Evolutionary conservation across 441 rosid species (phyloP).

Genomic region (Brassica hybrid): DNA sequence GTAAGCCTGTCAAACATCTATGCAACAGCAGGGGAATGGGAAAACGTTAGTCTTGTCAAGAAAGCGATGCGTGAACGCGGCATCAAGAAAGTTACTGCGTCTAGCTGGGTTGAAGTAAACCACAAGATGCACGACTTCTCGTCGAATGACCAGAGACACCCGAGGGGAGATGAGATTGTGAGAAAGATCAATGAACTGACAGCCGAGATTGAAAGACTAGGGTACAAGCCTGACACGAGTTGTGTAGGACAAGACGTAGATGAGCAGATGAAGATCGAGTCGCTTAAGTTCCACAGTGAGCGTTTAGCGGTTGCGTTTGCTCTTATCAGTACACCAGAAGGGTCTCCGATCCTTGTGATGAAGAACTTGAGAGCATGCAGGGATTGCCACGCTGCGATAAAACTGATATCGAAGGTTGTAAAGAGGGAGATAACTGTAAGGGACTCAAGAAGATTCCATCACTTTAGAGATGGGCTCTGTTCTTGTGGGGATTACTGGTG

Average conservation of each 20-base stretch:
- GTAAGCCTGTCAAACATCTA: conserved; percentile 83
- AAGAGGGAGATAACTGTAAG: conserved; percentile 73
- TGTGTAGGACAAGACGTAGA: conserved; percentile 72
- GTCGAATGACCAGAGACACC: conserved; percentile 67
- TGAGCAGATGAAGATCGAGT: conserved; percentile 61
- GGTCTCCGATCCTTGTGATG: conserved; percentile 69
- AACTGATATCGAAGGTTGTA: conserved; percentile 67
- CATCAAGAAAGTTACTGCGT: conserved; percentile 68
- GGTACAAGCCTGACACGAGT: conserved; percentile 76
- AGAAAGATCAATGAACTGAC: conserved; percentile 57
- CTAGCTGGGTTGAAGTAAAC: conserved; percentile 86
- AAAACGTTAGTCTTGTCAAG: conserved; percentile 63
- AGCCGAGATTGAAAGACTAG: conserved; percentile 60
- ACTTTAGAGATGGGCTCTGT: conserved; percentile 70
- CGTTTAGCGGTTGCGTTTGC: conserved; percentile 79
- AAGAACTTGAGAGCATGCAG: conserved; percentile 80
- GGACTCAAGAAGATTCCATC: conserved; percentile 86
- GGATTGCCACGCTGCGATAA: conserved; percentile 83
- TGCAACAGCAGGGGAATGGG: conserved; percentile 77
- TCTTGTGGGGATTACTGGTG: conserved; percentile 87
- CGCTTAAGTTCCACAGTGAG: conserved; percentile 81
- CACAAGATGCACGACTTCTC: conserved; percentile 64
- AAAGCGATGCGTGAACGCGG: conserved; percentile 82
- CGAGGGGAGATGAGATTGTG: conserved; percentile 56
- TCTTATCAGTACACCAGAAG: conserved; percentile 72